Conservation (phyloP, 139 green algal genomes). For the Chlorella sorokiniana region DNA sequence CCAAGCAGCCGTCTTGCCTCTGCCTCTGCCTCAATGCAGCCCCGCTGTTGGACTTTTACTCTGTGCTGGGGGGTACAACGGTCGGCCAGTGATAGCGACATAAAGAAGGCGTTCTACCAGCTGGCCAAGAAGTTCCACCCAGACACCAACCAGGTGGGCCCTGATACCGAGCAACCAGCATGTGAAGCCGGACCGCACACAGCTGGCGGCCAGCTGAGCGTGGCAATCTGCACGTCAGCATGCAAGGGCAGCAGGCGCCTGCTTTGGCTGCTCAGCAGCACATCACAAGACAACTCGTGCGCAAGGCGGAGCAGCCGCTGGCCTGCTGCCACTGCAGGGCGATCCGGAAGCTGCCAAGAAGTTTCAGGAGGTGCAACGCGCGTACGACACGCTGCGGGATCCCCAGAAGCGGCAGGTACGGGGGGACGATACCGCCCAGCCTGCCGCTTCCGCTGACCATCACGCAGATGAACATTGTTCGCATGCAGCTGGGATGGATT, state of each 20-base stretch:
- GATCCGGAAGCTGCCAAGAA: conserved; percentile 74
- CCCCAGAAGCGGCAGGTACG: conserved; percentile 53
- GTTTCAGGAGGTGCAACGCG: conserved; percentile 89
- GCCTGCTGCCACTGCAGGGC: conserved; percentile 53
- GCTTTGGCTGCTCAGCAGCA: neutral
- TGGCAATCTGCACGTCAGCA: neutral
- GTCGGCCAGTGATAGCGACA: conserved; percentile 77
- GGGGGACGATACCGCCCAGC: neutral
- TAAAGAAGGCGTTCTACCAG: conserved; percentile 93
- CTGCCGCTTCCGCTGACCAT: neutral
- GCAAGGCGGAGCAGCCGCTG: neutral
- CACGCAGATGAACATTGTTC: neutral
- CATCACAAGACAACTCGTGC: neutral
- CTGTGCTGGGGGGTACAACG: conserved; percentile 70
- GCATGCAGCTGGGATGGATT: neutral
- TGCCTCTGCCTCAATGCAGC: neutral
- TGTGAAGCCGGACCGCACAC: neutral
- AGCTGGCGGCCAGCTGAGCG: neutral
- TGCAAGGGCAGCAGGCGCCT: neutral
- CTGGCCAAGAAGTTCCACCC: conserved; percentile 93
- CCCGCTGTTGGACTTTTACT: conserved; percentile 75
- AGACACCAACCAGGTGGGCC: conserved; percentile 87
- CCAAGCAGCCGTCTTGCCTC: neutral
- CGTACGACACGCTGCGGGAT: conserved; percentile 90
- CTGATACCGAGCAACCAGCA: too few relatives aligned